Base-by-base conservation (phyloP, 768 basidiomycete species). In the Hydnomerulius pinastri region DNA sequence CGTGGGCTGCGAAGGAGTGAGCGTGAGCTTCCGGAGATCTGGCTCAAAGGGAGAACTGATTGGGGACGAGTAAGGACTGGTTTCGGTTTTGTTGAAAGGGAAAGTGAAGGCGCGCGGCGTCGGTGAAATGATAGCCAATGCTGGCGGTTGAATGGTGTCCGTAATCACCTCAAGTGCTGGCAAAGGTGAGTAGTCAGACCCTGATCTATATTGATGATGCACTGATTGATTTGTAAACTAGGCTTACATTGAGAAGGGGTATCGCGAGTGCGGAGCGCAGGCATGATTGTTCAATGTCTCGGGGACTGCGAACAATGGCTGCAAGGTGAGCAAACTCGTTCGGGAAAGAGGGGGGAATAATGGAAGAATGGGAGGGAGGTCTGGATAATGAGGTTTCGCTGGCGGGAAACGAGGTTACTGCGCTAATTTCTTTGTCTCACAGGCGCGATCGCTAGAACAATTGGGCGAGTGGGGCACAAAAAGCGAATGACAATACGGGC, bases 221-320 rank as follows among this genome's bases (percentile, higher is more conserved):
- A 13, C 43, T 46, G 50, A 49, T 51, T 11, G 28, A 12, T 24
- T 13, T 0, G 20, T 18, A 24, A 15, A 35, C 30, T 20, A 38
- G 33, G 68, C 75, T 73, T 47, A 76, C 77, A 68, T 64, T 73
- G 74, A 66, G 77, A 69, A 57, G 76, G 79, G 76, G 78, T 84
- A 76, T 87, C 85, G 76, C 85, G 85, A 67, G 86, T 88, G 74
- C 87, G 86, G 64, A 82, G 76, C 44, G 85, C 85, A 69, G 87
- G 87, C 87, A 89, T 89, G 78, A 79, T 82, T 70, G 74, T 69
- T 63, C 63, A 46, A 54, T 35, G 48, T 43, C 50, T 52, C 37
- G 46, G 27, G 52, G 64, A 58, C 52, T 58, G 25, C 27, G 63
- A 66, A 71, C 63, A 72, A 66, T 59, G 55, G 55, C 66, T 62